Conservation (phyloP, 352 stramenopile species). For the Achlya hypogyna region DNA sequence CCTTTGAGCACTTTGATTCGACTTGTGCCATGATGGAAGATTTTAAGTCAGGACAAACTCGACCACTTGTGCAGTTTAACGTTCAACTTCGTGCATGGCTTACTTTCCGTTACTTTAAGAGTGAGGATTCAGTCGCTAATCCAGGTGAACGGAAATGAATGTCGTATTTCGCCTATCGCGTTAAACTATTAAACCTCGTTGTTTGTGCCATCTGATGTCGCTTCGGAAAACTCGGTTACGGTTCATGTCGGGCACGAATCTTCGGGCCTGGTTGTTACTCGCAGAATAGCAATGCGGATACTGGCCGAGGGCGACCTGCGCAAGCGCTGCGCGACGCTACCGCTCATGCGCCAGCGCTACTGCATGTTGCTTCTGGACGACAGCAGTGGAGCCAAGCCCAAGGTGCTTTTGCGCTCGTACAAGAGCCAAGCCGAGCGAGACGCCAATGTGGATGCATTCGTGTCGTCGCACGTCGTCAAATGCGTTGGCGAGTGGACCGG, state of each 20-base stretch:
- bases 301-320: conserved; percentile 63
- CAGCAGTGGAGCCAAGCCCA: conserved; percentile 21
- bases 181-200: no score
- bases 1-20: no score
- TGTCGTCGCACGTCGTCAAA: conserved; percentile 52
- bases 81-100: no score
- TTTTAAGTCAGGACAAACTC: no score
- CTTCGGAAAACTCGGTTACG: background rate
- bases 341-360: conserved; percentile 75
- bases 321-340: conserved; percentile 57
- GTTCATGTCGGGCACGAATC: background rate
- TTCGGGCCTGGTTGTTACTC: background rate
- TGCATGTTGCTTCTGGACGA: conserved; percentile 43
- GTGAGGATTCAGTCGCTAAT: no score
- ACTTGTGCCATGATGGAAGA: no score
- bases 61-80: no score
- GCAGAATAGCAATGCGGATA: conserved; percentile 14
- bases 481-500: conserved; percentile 70
- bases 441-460: conserved; percentile 37
- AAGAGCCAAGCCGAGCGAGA: conserved; percentile 41
- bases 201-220: background rate
- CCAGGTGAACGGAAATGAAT: no score
- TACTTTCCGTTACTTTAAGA: no score
- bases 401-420: conserved; percentile 63
- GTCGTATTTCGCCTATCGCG: no score